Base-by-base conservation (phyloP, 495 filamentous ascomycete species). In the Baudoinia panamericana region DNA sequence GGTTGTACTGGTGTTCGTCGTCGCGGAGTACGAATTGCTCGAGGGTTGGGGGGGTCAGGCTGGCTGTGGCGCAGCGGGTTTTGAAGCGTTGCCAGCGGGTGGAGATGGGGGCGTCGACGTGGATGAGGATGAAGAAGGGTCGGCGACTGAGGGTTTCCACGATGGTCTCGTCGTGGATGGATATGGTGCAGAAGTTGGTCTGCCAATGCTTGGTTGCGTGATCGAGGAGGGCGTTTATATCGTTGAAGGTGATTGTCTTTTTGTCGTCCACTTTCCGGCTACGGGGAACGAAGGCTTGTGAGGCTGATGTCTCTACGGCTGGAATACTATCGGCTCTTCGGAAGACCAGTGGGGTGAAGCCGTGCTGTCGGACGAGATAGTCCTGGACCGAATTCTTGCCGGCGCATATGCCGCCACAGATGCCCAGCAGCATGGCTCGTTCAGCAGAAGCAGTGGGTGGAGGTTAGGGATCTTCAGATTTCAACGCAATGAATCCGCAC, bases 111-210 rank as follows among this genome's bases (percentile, higher is more conserved):
- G 88, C 90, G 56, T 96, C 88, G 30, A 97, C 74, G 56, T 81
- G 86, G 43, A 96, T 69, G 12, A 96, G 72, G 36, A 97, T 70
- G 63, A 96, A 97, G 63, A 90, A 93, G 1, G 90, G 90, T 10
- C 90, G 76, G 18, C 77, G 68, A 25, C 73, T 58, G 25, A 95
- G 75, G 9, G 71, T 64, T 47, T 93, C 82, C 1, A 93, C 64
- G 6, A 78, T 68, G 1, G 43, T 43, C 22, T 80, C 75, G 51
- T 76, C 69, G 61, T 75, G 69, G 45, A 94, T 78, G 52, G 84
- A 75, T 17, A 82, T 85, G 0, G 80, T 90, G 5, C 95, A 82
- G 74, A 78, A 96, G 21, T 70, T 68, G 40, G 75, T 72, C 46
- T 71, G 72, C 88, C 88, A 97, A 50, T 72, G 60, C 55, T 78